Conservation (phyloP, 768 basidiomycete species). For the Tricholoma bakamatsutake region DNA sequence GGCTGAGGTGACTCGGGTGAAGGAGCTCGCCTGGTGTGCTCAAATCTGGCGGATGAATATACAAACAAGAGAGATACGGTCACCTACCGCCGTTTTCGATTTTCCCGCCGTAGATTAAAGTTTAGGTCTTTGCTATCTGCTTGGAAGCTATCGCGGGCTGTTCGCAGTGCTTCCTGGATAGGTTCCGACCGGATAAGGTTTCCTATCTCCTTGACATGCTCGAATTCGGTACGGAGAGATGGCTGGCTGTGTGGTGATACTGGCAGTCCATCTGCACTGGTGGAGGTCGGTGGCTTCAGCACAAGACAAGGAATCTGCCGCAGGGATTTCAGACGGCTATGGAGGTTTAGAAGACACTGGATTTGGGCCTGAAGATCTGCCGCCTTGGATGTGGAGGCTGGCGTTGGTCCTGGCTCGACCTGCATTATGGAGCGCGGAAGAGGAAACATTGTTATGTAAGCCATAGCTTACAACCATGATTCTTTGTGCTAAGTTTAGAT, state of each 20-base stretch:
- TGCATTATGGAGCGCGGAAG: constrained; percentile 10
- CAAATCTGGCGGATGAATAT: neutral
- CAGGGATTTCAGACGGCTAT: constrained; percentile 35
- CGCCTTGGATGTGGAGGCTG: neutral
- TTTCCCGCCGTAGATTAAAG: constrained; percentile 39
- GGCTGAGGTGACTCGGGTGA: constrained; percentile 61
- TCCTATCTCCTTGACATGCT: constrained; percentile 41
- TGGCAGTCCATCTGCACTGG: constrained; percentile 6
- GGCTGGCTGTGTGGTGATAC: constrained; percentile 15
- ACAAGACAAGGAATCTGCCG: constrained; percentile 42
- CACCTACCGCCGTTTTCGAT: constrained; percentile 52
- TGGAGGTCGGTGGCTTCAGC: constrained; percentile 30
- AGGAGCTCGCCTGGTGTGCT: constrained; percentile 35
- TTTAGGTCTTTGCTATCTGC: constrained; percentile 46
- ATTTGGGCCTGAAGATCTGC: constrained; percentile 35
- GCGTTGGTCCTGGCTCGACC: constrained; percentile 4
- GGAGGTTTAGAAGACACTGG: constrained; percentile 40
- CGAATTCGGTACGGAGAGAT: constrained; percentile 33
- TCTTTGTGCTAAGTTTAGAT: neutral
- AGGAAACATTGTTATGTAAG: constrained; percentile 1
- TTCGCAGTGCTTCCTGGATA: constrained; percentile 52
- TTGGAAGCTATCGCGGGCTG: constrained; percentile 50
- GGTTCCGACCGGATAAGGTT: constrained; percentile 42
- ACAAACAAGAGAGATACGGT: constrained; percentile 6
- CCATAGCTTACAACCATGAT: neutral